Percentiles rank a stretch among this genome's conserved stretches.
These are phyloP conservation scores for Trichophyton rubrum DNA, from an alignment of 2,329 filamentous ascomycete genomes.

Conservation along the genomic window DNA sequence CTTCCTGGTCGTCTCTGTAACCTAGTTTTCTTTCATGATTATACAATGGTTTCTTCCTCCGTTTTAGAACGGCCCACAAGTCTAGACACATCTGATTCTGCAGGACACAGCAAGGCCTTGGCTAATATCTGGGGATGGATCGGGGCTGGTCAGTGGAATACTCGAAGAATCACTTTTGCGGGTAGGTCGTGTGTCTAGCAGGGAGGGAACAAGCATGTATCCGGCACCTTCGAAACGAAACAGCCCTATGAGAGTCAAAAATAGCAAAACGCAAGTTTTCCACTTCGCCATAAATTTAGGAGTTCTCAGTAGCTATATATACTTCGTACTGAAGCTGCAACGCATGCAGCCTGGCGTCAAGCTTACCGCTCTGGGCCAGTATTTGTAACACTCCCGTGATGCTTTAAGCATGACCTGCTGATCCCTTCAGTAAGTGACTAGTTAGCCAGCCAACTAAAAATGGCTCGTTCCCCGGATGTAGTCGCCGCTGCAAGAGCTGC, in stretches of 20 bases:
- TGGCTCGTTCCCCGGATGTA: neutral
- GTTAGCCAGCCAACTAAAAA: no score
- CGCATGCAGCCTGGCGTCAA: neutral
- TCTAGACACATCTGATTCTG: neutral
- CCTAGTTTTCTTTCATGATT: neutral
- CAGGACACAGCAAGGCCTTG: neutral
- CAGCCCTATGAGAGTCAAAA: no score
- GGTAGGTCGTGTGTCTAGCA: no score
- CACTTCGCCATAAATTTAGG: neutral
- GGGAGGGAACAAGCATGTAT: no score
- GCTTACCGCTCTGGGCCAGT: neutral
- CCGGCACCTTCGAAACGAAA: no score
- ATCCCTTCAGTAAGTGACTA: neutral
- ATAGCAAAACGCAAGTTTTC: no score
- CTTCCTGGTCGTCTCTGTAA: neutral
- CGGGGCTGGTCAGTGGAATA: no score
- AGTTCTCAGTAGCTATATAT: neutral
- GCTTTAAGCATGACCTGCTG: neutral
- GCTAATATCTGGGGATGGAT: no score
- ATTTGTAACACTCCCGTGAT: neutral
- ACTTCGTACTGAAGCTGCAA: neutral
- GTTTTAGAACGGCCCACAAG: neutral
- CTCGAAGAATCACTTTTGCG: no score
- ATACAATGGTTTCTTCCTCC: neutral
- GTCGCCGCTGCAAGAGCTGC: neutral